Percentiles rank a stretch among this genome's conserved stretches.
Evolutionary conservation across 805 yeast genomes (phyloP).

Genomic region (Saccharomycopsis selenospora): DNA sequence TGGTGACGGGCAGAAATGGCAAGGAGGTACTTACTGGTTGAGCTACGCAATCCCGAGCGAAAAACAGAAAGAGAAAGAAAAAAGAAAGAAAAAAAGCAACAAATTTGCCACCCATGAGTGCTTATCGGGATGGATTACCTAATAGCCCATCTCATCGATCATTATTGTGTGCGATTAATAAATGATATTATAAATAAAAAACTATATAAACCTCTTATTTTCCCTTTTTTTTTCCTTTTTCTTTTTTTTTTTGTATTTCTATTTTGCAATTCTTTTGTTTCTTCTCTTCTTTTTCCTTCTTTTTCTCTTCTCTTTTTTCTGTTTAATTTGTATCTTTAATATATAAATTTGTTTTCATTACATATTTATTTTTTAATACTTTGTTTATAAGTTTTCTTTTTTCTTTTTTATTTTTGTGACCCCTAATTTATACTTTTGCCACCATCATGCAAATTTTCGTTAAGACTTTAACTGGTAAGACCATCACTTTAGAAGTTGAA

Average conservation of each 20-base stretch:
- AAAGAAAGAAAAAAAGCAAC: background rate
- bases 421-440: conserved; percentile 30
- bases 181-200: background rate
- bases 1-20: no score
- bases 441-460: conserved; percentile 80
- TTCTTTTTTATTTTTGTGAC: background rate
- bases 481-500: conserved; percentile 80
- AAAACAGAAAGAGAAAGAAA: background rate
- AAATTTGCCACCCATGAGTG: background rate
- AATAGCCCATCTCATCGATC: background rate
- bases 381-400: background rate
- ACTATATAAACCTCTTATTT: background rate
- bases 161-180: conserved; percentile 25
- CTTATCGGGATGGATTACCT: background rate
- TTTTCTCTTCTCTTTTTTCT: background rate
- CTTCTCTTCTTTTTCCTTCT: background rate
- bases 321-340: background rate
- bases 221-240: background rate
- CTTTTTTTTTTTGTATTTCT: no score
- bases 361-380: background rate
- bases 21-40: no score
- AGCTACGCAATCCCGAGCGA: background rate
- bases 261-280: background rate
- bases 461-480: conserved; percentile 85
- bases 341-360: background rate